Evolutionary conservation across 176 grass and related monocot species (phyloP), one percentile per base, ranked within the genome.

Genomic region (Calamus simplicifolius): DNA sequence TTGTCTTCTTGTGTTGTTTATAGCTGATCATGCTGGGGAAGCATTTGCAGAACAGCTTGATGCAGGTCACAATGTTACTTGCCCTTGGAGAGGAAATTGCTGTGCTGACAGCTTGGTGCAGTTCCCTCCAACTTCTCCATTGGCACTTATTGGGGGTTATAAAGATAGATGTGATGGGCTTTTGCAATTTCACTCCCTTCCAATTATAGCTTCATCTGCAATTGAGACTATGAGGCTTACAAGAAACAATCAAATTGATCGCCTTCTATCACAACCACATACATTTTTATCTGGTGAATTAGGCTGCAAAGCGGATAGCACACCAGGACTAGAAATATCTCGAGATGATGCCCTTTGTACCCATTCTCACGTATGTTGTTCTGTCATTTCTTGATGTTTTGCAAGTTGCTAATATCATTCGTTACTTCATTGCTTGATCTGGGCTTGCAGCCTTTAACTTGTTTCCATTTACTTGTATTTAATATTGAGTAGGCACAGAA

Each of bases 131-230:
- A 88, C 84, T 57, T 59, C 51, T 3, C 75, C 82, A 68, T 75
- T 81, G 49, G 73, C 87, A 54, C 78, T 98, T 59, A 74, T 98
- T 58, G 93, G 87, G 57, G 87, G 87, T 51, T 98, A 82, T 69
- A 97, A 97, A 77, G 93, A 97, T 61, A 75, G 87, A 5, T 97
- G 83, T 29, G 93, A 97, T 82, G 84, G 84, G 18, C 87, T 97
- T 75, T 64, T 98, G 57, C 84, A 98, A 58, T 98, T 92, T 73
- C 27, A 61, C 14, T 82, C 78, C 18, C 87, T 97, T 75, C 93
- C 93, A 17, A 19, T 88, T 13, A 77, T 97, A 74, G 93, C 84
- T 69, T 60, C 76, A 55, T 91, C 84, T 73, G 93, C 93, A 68
- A 85, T 81, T 66, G 84, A 92, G 75, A 85, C 69, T 63, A 92